A percentile compares a stretch with the other conserved stretches of the same genome.
Evolutionary conservation across 2,329 filamentous ascomycete species (phyloP).

Genomic region (Fusarium sp.): DNA sequence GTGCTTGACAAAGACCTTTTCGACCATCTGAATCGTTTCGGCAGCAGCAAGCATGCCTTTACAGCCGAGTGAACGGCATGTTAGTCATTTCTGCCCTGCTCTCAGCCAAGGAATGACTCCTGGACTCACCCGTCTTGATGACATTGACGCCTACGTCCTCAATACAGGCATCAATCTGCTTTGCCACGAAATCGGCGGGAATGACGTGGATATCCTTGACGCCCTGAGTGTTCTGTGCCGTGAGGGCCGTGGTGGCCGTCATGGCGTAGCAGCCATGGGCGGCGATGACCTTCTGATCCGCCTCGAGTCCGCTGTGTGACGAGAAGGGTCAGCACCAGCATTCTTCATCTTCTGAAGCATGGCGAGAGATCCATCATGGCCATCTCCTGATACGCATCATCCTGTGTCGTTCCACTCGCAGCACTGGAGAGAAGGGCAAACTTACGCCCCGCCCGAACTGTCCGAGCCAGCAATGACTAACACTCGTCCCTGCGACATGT

Average conservation of each 20-base stretch:
- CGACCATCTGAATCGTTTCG: slow-evolving; percentile 57
- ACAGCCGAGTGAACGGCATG: background rate
- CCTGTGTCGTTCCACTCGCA: slow-evolving; percentile 15
- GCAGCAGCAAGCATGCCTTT: slow-evolving; percentile 58
- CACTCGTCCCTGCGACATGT: slow-evolving; percentile 67
- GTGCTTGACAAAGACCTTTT: slow-evolving; percentile 51
- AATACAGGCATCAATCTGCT: slow-evolving; percentile 88
- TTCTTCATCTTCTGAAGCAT: background rate
- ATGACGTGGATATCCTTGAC: slow-evolving; percentile 86
- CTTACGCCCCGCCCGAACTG: slow-evolving; percentile 88
- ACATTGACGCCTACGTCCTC: slow-evolving; percentile 91
- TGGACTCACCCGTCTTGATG: slow-evolving; percentile 84
- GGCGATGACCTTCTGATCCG: slow-evolving; percentile 94
- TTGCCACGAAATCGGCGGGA: slow-evolving; percentile 83
- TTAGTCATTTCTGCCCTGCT: slow-evolving; percentile 3
- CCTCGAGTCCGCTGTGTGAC: slow-evolving; percentile 84
- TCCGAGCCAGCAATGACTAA: slow-evolving; percentile 91
- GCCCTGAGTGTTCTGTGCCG: slow-evolving; percentile 93
- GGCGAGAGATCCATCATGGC: background rate
- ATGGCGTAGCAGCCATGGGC: slow-evolving; percentile 96
- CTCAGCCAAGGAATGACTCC: background rate
- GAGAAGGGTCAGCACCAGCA: background rate
- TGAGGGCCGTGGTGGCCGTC: slow-evolving; percentile 94
- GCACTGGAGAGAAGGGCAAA: slow-evolving; percentile 40
- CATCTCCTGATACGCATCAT: background rate